Evolutionary conservation across 2,329 filamentous ascomycete species (phyloP).

Genomic region (Aspergillus pseudoterreus): DNA sequence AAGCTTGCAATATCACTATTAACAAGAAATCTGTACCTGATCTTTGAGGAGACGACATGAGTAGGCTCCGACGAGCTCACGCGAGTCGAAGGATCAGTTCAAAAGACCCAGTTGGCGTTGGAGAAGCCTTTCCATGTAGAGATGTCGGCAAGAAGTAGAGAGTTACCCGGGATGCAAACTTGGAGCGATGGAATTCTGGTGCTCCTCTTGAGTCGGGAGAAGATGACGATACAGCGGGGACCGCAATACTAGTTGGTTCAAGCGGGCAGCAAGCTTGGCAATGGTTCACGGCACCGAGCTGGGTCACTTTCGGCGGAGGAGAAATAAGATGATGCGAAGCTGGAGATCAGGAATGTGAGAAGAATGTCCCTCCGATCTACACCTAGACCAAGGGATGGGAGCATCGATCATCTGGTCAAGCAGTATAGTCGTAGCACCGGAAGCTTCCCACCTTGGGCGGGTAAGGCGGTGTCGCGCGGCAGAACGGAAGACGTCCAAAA

Average conservation of each 20-base stretch:
- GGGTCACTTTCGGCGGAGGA: not conserved
- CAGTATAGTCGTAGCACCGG: not conserved
- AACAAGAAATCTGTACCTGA: slow-evolving; percentile 23
- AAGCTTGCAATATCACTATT: not conserved
- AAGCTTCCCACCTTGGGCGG: not conserved
- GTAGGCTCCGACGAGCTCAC: slow-evolving; percentile 16
- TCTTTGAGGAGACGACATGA: slow-evolving; percentile 30
- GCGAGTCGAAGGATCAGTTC: slow-evolving; percentile 8
- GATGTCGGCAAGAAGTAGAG: not conserved
- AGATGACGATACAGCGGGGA: slow-evolving; percentile 22
- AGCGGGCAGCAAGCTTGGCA: slow-evolving; percentile 20
- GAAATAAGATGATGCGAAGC: not conserved
- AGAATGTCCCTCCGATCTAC: not conserved
- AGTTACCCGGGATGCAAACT: not conserved
- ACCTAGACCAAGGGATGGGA: slow-evolving; percentile 1
- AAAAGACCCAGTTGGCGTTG: not conserved
- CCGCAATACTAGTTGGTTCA: slow-evolving; percentile 15
- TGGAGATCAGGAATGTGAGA: not conserved
- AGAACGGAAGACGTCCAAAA: slow-evolving; percentile 26
- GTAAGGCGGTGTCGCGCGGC: slow-evolving; percentile 23
- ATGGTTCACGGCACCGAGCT: not conserved
- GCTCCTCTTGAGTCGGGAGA: not conserved
- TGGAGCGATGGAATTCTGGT: not conserved
- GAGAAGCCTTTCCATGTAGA: slow-evolving; percentile 12
- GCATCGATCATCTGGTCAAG: slow-evolving; percentile 4